Percentiles rank a stretch among this genome's conserved stretches.
Evolutionary conservation across 257 asterid genomes (phyloP).

Genomic region (Hygrophila difformis): DNA sequence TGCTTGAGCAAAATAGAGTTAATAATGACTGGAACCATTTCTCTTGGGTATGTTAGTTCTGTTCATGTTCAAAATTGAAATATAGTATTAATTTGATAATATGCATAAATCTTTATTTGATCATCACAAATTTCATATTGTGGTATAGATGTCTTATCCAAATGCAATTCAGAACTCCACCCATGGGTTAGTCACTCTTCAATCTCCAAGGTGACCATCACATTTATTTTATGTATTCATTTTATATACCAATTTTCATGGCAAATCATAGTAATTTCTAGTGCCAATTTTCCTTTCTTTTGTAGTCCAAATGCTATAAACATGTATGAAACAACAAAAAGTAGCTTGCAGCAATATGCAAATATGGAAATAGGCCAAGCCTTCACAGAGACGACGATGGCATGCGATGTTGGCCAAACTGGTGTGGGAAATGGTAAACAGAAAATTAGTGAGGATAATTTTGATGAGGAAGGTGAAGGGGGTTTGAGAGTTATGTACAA

Average conservation of each 20-base stretch:
- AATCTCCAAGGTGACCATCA: slow-evolving; percentile 34
- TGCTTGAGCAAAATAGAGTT: slow-evolving; percentile 8
- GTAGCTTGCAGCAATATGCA: slow-evolving; percentile 10
- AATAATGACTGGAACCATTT: slow-evolving; percentile 16
- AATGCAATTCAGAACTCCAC: slow-evolving; percentile 6
- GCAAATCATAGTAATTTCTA: no score
- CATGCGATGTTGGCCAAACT: slow-evolving; percentile 14
- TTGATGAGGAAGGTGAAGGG: slow-evolving; percentile 3
- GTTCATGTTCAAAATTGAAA: no score
- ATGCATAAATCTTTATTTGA: no score
- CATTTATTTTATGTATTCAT: no score
- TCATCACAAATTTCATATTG: no score
- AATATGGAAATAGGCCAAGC: slow-evolving; percentile 5
- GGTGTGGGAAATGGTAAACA: slow-evolving; percentile 3
- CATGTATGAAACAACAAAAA: slow-evolving; percentile 3
- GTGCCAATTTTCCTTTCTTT: no score
- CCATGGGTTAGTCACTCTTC: slow-evolving; percentile 8
- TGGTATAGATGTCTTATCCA: slow-evolving; percentile 17
- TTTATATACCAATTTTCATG: no score
- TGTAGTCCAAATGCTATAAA: no score
- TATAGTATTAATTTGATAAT: no score
- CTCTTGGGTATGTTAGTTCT: slow-evolving; percentile 16
- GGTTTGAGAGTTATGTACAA: background rate
- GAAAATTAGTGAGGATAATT: background rate
- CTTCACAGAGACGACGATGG: slow-evolving; percentile 14